Conservation (phyloP, 345 rosid species). For the Bruguiera gymnorhiza region DNA sequence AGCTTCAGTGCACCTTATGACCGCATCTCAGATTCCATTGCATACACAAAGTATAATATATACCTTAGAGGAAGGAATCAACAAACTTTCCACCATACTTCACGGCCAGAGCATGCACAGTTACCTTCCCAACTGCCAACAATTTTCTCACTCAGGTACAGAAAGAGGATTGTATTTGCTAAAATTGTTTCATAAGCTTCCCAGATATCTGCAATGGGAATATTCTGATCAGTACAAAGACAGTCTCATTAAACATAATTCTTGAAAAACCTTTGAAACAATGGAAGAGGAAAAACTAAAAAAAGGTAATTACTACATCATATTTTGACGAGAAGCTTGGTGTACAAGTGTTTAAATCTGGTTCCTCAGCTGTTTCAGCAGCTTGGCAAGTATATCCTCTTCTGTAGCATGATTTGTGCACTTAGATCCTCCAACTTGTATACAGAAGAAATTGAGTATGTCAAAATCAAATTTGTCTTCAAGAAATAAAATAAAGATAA, state of each 20-base stretch:
- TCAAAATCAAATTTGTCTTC: constrained; percentile 11
- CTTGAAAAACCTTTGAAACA: constrained; percentile 1
- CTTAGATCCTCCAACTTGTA: constrained; percentile 54
- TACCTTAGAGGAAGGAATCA: constrained; percentile 76
- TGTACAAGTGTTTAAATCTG: constrained; percentile 49
- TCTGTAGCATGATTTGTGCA: constrained; percentile 27
- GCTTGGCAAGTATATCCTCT: constrained; percentile 51
- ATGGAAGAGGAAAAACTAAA: neutral
- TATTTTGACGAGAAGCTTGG: constrained; percentile 8
- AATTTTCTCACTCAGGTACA: neutral
- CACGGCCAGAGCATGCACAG: constrained; percentile 68
- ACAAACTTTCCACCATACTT: constrained; percentile 81
- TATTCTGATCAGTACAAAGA: constrained; percentile 21
- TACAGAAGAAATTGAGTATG: constrained; percentile 61
- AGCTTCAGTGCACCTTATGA: constrained; percentile 16
- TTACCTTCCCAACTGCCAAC: constrained; percentile 41
- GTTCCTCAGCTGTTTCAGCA: constrained; percentile 65
- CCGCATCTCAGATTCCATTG: neutral
- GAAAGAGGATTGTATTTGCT: constrained; percentile 48
- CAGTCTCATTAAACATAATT: neutral
- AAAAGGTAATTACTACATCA: neutral
- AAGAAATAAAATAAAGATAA: neutral
- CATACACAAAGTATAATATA: constrained; percentile 3
- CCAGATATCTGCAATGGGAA: constrained; percentile 56
- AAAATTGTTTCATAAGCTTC: constrained; percentile 56